Evolutionary conservation across 441 rosid genomes (phyloP), one percentile per base, ranked within the genome.

Genomic region (Manihot esculenta): DNA sequence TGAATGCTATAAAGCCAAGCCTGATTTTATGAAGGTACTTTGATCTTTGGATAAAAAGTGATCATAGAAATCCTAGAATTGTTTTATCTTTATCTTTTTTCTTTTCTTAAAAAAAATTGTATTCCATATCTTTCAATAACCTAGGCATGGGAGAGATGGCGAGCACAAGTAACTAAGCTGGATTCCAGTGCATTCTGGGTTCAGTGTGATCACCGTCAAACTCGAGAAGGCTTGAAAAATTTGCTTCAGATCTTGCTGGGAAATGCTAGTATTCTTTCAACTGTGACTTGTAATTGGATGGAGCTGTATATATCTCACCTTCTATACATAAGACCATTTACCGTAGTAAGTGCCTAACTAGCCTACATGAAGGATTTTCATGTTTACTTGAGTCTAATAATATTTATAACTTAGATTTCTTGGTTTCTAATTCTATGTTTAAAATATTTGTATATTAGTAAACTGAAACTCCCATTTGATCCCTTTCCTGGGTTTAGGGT

Each of bases 131-230:
- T 74, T 68, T 76, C 38, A 66, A 64, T 75, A 73, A 51, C 66
- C 75, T 70, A 92, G 98, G 93, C 94, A 51, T 90, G 94, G 92
- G 99, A 94, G 81, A 92, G 80, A 80, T 94, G 99, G 99, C 90
- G 91, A 72, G 83, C 86, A 70, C 96, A 88, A 77, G 85, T 94
- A 73, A 86, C 85, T 64, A 94, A 92, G 81, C 78, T 92, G 83
- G 96, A 89, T 69, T 83, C 90, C 76, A 89, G 94, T 86, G 83
- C 91, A 77, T 92, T 70, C 80, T 90, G 98, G 99, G 74, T 88
- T 79, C 92, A 86, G 66, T 94, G 97, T 83, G 86, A 89, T 80
- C 98, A 89, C 78, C 84, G 27, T 69, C 87, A 56, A 76, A 90
- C 98, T 55, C 83, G 86, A 20, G 97, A 87, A 70, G 94, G 99